Percentiles rank a stretch among this genome's conserved stretches.
These are phyloP conservation scores for Quercus berberidifolia DNA, from an alignment of 306 rosid species.

Conservation along the genomic window DNA sequence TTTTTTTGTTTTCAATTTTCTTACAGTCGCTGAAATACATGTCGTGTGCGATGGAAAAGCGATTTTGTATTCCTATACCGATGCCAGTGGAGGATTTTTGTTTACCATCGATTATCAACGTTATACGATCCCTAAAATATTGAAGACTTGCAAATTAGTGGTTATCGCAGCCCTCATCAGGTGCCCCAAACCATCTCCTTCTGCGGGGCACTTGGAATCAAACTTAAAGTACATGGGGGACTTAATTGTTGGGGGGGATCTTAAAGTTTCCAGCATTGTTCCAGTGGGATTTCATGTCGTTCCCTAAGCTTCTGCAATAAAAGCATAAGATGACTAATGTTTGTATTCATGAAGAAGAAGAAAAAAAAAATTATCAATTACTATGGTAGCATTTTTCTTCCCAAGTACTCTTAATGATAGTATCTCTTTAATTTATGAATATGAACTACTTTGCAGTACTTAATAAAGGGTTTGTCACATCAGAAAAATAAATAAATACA, in stretches of 20 bases:
- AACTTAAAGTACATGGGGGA: neutral
- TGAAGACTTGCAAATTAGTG: constrained; percentile 16
- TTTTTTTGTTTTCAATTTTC: neutral
- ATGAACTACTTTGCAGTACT: no score
- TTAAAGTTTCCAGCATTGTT: constrained; percentile 6
- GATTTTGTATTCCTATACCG: constrained; percentile 19
- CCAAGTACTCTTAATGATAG: no score
- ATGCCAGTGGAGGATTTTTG: constrained; percentile 19
- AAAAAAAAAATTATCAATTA: no score
- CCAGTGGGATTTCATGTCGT: constrained; percentile 15
- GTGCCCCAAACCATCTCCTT: constrained; percentile 26
- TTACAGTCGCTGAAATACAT: constrained; percentile 31
- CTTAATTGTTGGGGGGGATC: constrained; percentile 19
- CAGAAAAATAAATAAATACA: no score
- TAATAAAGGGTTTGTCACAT: no score
- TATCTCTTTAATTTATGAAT: no score
- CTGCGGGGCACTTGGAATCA: constrained; percentile 19
- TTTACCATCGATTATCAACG: constrained; percentile 22
- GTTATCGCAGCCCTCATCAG: constrained; percentile 30
- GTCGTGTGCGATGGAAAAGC: constrained; percentile 26
- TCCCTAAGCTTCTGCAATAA: neutral
- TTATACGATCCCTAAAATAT: constrained; percentile 9
- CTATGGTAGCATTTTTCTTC: no score
- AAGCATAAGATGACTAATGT: no score
- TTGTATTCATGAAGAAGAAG: no score